Evolutionary conservation across 345 rosid species (phyloP).

Genomic region (Populus deltoides): DNA sequence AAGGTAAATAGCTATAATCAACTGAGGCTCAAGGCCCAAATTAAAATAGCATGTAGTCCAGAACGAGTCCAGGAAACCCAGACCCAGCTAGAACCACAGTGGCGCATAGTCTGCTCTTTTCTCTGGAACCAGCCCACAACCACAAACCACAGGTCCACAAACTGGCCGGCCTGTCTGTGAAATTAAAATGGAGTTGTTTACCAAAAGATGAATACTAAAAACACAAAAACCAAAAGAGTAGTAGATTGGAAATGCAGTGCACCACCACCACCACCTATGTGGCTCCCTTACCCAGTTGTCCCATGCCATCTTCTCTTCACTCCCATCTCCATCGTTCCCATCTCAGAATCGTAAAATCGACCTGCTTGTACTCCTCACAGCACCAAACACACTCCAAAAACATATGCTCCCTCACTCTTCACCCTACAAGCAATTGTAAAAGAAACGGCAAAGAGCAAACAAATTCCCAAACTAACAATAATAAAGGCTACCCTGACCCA

Average conservation of each 20-base stretch:
- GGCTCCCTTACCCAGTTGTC: constrained; percentile 38
- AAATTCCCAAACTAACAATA: not conserved
- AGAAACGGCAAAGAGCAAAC: constrained; percentile 30
- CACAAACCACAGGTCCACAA: not conserved
- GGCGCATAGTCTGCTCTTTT: no score
- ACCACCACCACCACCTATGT: constrained; percentile 15
- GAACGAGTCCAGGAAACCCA: not conserved
- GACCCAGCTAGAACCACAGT: no score
- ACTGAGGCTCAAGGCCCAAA: not conserved
- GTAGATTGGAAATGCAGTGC: constrained; percentile 38
- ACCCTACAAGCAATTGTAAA: constrained; percentile 39
- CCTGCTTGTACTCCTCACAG: constrained; percentile 27
- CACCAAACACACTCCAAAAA: constrained; percentile 23
- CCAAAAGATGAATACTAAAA: not conserved
- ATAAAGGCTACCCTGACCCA: constrained; percentile 17
- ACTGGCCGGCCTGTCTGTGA: not conserved
- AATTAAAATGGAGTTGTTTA: not conserved
- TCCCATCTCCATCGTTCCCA: constrained; percentile 14
- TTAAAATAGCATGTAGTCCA: not conserved
- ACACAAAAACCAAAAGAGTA: not conserved
- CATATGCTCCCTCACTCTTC: constrained; percentile 32
- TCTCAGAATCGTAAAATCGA: constrained; percentile 25
- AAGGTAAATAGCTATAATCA: not conserved
- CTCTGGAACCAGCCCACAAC: not conserved
- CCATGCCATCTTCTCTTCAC: constrained; percentile 34